phyloP scores from a whole-genome alignment of 352 stramenopile species.

The Pythium rhizo-oryzae region DNA sequence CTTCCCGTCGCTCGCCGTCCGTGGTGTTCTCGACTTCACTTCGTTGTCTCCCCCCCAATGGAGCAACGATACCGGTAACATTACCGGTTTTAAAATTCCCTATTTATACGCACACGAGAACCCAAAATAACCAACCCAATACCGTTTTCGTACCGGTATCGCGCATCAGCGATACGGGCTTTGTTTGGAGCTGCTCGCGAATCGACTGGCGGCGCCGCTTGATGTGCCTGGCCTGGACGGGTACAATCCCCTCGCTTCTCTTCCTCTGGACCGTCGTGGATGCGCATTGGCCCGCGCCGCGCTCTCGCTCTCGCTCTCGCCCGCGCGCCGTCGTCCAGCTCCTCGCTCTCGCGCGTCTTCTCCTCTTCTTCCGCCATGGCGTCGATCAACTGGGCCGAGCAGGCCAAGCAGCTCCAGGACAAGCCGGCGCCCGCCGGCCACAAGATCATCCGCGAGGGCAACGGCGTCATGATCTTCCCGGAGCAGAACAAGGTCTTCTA shows the following conservation, averaged over 20 bases:
- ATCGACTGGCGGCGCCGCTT: constrained; percentile 34
- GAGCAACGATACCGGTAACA: constrained; percentile 16
- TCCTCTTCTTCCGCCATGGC: constrained; percentile 34
- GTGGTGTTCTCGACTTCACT: constrained; percentile 16
- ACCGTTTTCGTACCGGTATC: constrained; percentile 8
- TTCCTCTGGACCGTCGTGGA: neutral
- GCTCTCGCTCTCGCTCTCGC: constrained; percentile 7
- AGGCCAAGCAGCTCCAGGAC: constrained; percentile 64
- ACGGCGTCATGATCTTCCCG: constrained; percentile 91
- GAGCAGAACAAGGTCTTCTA: constrained; percentile 93
- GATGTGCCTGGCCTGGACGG: constrained; percentile 10
- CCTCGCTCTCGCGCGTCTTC: constrained; percentile 17
- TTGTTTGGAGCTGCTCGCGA: constrained; percentile 8
- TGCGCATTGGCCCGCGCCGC: constrained; percentile 23
- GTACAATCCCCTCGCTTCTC: constrained; percentile 1
- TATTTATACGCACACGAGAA: neutral
- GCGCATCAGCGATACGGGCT: constrained; percentile 7
- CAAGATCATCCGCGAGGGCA: constrained; percentile 90
- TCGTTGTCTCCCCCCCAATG: constrained; percentile 7
- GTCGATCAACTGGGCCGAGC: constrained; percentile 53
- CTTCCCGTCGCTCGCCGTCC: neutral
- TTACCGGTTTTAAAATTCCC: neutral
- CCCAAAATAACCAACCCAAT: neutral
- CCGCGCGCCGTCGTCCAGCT: neutral
- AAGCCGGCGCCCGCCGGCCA: constrained; percentile 64